Base-by-base conservation (phyloP, 139 green algal genomes). In the Nannochloris sp. region DNA sequence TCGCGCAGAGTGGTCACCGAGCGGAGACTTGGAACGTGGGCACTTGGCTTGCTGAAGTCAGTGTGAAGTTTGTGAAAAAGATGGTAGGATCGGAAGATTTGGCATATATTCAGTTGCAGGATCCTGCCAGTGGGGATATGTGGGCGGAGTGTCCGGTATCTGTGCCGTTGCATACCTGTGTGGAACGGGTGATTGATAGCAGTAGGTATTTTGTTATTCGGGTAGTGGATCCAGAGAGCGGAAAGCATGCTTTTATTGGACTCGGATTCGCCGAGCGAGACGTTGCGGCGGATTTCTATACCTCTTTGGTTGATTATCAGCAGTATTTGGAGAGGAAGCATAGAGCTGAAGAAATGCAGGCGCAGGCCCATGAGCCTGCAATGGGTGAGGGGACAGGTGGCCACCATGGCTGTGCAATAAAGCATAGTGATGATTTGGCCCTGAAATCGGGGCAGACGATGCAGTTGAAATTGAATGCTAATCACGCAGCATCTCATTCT, bases 101-200 rank as follows among this genome's bases (percentile, higher is more conserved):
- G 21, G 65, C 46, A 19, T 61, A 57, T 10, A 55, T 81, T 9
- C 55, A 62, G 11, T 60, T 81, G 48, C 40, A 58, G 25, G 69
- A 78, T 36, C 46, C 48, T 8, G 44, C n/a, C 68, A 25, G 7
- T 23, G 79, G 72, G 9, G 77, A 87, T 21, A 76, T 91, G 19
- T 91, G 88, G 80, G 84, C 83, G 2, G 84, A 91, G 62, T 90
- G 84, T 62, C 79, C 80, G 0, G 56, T 90, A 16, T 81, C 78
- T 2, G 61, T 43, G 81, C 37, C 6, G 2, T 4, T 62, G 40
- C 69, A 84, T 76, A 79, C 68, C 4, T 64, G 57, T 25, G 75
- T 91, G 4, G 85, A 91, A 67, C 73, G 81, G 0, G 85, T 89
- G 2, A 71, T 89, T 2, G 85, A 91, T 68, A 86, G 76, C 71